Conservation (phyloP, 1,284 basidiomycete genomes). For the Ustilago nuda region DNA sequence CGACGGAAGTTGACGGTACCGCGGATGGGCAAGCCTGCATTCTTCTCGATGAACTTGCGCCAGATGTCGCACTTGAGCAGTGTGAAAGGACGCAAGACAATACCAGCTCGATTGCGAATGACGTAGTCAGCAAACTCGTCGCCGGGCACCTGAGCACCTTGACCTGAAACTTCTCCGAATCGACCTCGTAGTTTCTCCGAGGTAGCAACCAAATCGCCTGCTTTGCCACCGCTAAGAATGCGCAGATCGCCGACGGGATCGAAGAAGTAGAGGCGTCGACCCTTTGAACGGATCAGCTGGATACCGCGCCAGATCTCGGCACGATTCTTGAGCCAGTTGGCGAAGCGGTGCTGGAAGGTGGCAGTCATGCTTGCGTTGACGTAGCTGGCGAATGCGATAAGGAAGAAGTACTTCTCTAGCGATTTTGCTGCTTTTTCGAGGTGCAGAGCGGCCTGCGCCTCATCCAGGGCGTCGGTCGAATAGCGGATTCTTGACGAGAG, state of each 20-base stretch:
- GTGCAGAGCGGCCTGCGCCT: conserved; percentile 45
- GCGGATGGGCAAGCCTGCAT: conserved; percentile 72
- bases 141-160: conserved; percentile 58
- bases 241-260: conserved; percentile 67
- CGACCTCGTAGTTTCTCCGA: conserved; percentile 48
- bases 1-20: conserved; percentile 96
- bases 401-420: conserved; percentile 82
- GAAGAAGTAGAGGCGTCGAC: conserved; percentile 65
- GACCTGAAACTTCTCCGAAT: conserved; percentile 47
- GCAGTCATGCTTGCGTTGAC: conserved; percentile 78
- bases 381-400: conserved; percentile 92
- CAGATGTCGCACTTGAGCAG: conserved; percentile 68
- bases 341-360: conserved; percentile 80
- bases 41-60: conserved; percentile 60
- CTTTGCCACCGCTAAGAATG: conserved; percentile 53
- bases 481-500: conserved; percentile 59
- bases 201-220: conserved; percentile 49
- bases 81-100: conserved; percentile 64
- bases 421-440: conserved; percentile 66
- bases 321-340: conserved; percentile 84
- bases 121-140: conserved; percentile 69
- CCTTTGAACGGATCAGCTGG: conserved; percentile 52
- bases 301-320: conserved; percentile 86
- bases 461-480: conserved; percentile 57
- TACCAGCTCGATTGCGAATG: conserved; percentile 65